Conservation (phyloP, 2,329 filamentous ascomycete genomes). For the Westerdykella aurantiaca region DNA sequence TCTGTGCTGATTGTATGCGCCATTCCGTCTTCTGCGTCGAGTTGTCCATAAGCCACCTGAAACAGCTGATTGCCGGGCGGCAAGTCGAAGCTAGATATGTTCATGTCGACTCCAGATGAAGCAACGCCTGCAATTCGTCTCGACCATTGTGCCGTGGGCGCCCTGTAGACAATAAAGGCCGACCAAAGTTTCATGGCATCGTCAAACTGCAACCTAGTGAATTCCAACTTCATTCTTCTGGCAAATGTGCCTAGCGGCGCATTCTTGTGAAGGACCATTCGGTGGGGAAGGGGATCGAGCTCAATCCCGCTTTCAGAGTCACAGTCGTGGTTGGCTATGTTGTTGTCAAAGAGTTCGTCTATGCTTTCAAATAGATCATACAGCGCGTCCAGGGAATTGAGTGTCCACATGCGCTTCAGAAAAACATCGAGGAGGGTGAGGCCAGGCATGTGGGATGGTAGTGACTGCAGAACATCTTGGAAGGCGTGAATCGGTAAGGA, state of each 20-base stretch:
- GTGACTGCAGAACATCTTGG: slow-evolving; percentile 42
- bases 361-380: slow-evolving; percentile 66
- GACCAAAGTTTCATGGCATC: slow-evolving; percentile 76
- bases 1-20: slow-evolving; percentile 60
- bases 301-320: slow-evolving; percentile 37
- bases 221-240: slow-evolving; percentile 71
- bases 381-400: slow-evolving; percentile 77
- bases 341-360: slow-evolving; percentile 54
- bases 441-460: slow-evolving; percentile 58
- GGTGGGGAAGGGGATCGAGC: slow-evolving; percentile 10
- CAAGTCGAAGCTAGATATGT: slow-evolving; percentile 55
- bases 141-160: slow-evolving; percentile 63
- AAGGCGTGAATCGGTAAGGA: slow-evolving; percentile 39
- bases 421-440: slow-evolving; percentile 84
- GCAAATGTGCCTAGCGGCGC: slow-evolving; percentile 81
- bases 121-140: slow-evolving; percentile 34
- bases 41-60: slow-evolving; percentile 47
- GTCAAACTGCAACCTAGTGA: slow-evolving; percentile 71
- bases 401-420: slow-evolving; percentile 72
- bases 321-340: slow-evolving; percentile 55
- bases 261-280: slow-evolving; percentile 61
- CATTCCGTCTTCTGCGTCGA: slow-evolving; percentile 38
- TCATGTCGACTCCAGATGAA: slow-evolving; percentile 50
- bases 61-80: slow-evolving; percentile 46
- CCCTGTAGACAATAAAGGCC: slow-evolving; percentile 72